Evolutionary conservation across 2,329 filamentous ascomycete species (phyloP), one percentile per base, ranked within the genome.

Genomic region (Colletotrichum sp.): DNA sequence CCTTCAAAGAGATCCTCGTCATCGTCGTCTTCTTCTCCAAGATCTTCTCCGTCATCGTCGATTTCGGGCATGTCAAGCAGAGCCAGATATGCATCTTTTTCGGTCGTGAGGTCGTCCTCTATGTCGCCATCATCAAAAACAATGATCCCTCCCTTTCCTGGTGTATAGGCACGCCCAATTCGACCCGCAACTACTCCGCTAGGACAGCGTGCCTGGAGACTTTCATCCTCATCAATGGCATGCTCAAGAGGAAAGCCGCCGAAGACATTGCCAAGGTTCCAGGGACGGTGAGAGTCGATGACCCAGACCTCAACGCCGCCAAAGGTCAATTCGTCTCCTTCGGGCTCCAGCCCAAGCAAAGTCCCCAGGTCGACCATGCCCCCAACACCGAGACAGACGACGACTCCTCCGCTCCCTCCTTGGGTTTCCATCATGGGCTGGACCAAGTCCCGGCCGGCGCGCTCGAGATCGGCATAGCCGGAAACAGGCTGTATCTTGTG

Each of bases 101-200:
- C 96, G 2, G 87, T 87, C 15, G 85, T 85, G 39, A 99, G 87
- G 39, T 96, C 95, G 79, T 96, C 94, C 79, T 96, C 94, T 67
- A 99, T 96, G 83, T 99, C 97, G 2, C 96, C 97, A 82, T 99
- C 97, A 81, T 99, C 97, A 83, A 97, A 98, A 3, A 98, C 96
- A 77, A 99, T 92, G 57, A 99, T 94, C 0, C 97, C 97, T 21
- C 96, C 96, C 81, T 91, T 94, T 34, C 95, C 94, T 7, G 95
- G 92, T 78, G 91, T 93, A 83, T 98, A 98, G 1, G 89, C 87
- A 16, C 92, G 90, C 30, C 91, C 89, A 67, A 99, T 91, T 72
- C 92, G 92, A 2, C 96, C 96, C 60, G 92, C 92, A 24, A 91
- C 90, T 5, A 98, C 92, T 10, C 96, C 96, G 13, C 85, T 81